These are phyloP conservation scores for Akanthomyces uredinophilus DNA, from an alignment of 2,329 filamentous ascomycete species.

Conservation along the genomic window DNA sequence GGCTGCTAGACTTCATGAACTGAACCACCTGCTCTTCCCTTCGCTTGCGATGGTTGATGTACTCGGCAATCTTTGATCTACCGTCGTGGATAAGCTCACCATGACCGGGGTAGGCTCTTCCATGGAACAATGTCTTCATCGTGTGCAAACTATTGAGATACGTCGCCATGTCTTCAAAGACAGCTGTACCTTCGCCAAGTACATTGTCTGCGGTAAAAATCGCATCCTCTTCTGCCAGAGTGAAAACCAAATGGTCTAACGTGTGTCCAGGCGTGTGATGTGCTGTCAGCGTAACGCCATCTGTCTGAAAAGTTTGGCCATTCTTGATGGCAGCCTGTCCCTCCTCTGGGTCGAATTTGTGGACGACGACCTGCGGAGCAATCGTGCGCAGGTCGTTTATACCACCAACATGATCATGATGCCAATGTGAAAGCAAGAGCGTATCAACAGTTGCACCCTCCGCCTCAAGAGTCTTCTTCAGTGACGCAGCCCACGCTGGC, in stretches of 20 bases:
- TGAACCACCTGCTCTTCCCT: constrained; percentile 74
- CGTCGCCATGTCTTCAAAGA: constrained; percentile 69
- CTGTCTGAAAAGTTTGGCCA: constrained; percentile 49
- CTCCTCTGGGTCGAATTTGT: constrained; percentile 58
- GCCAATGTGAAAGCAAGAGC: constrained; percentile 86
- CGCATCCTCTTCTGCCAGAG: constrained; percentile 71
- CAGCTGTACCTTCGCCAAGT: constrained; percentile 77
- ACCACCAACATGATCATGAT: constrained; percentile 78
- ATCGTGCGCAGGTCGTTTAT: constrained; percentile 61
- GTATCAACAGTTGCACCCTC: constrained; percentile 65
- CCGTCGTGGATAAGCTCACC: constrained; percentile 74
- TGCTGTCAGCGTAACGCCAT: constrained; percentile 63
- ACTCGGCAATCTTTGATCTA: constrained; percentile 67
- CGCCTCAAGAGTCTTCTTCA: constrained; percentile 59
- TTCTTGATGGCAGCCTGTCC: constrained; percentile 43
- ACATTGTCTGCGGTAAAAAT: constrained; percentile 91
- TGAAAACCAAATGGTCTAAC: constrained; percentile 72
- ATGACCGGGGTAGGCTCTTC: constrained; percentile 81
- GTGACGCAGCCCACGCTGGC: constrained; percentile 62
- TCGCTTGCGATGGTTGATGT: constrained; percentile 74
- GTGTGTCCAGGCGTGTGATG: constrained; percentile 65
- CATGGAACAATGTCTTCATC: constrained; percentile 62
- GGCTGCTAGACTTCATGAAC: constrained; percentile 42
- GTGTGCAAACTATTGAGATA: constrained; percentile 65
- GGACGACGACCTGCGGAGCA: constrained; percentile 58